Conservation (phyloP, 2,329 filamentous ascomycete genomes). For the Paraphaeosphaeria sporulosa region DNA sequence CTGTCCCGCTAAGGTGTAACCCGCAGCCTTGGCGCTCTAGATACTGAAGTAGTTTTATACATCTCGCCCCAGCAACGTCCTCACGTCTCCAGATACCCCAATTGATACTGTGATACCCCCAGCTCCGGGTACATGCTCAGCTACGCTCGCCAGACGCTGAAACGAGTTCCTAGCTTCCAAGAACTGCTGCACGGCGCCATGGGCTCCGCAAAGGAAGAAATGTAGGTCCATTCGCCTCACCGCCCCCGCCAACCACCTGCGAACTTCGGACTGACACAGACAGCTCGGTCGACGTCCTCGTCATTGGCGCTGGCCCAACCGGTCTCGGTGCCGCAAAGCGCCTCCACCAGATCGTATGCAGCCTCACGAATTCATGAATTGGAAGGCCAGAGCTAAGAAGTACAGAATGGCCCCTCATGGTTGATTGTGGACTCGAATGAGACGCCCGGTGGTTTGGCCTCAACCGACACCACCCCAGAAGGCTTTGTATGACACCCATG, state of each 20-base stretch:
- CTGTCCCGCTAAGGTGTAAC: constrained; percentile 9
- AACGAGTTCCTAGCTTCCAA: constrained; percentile 53
- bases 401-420: constrained; percentile 90
- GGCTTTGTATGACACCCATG: constrained; percentile 80
- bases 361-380: constrained; percentile 3
- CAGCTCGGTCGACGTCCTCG: constrained; percentile 93
- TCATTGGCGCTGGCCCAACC: constrained; percentile 97
- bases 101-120: constrained; percentile 29
- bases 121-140: constrained; percentile 47
- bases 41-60: constrained; percentile 26
- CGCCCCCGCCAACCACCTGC: constrained; percentile 29
- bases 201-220: constrained; percentile 51
- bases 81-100: constrained; percentile 18
- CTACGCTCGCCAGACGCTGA: constrained; percentile 49
- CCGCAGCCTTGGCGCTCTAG: neutral
- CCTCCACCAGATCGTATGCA: constrained; percentile 88
- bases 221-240: constrained; percentile 41
- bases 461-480: constrained; percentile 92
- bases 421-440: constrained; percentile 92
- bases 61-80: constrained; percentile 25
- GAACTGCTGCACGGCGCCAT: constrained; percentile 50
- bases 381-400: constrained; percentile 34
- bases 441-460: constrained; percentile 92
- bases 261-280: constrained; percentile 29
- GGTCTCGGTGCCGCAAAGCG: constrained; percentile 98